Conservation (phyloP, 306 rosid species). For the Abrus precatorius region DNA sequence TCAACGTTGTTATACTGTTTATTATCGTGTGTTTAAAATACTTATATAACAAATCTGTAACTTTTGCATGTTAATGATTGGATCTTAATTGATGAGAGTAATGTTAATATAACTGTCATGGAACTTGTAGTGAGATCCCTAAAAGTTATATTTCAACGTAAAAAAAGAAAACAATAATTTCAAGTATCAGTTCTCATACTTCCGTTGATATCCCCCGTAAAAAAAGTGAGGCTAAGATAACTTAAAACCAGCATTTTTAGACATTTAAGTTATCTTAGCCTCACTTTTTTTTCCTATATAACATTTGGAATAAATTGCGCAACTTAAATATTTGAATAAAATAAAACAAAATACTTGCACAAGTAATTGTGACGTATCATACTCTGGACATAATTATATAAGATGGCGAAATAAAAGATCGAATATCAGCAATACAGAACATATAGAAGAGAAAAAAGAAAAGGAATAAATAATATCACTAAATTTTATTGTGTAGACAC, state of each 20-base stretch:
- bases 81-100: neutral
- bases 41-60: neutral
- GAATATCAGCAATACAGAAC: neutral
- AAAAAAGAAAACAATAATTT: neutral
- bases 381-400: neutral
- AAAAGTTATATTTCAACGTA: neutral
- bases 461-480: constrained; percentile 26
- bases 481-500: constrained; percentile 54
- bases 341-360: neutral
- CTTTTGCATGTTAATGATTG: neutral
- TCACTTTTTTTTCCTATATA: neutral
- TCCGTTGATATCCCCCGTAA: neutral
- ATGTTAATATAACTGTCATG: neutral
- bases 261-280: neutral
- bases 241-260: neutral
- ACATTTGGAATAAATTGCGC: neutral
- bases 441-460: neutral
- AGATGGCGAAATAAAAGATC: neutral
- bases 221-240: no score
- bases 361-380: neutral
- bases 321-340: neutral
- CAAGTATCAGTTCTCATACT: neutral
- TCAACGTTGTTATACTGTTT: neutral
- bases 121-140: neutral
- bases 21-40: neutral